Evolutionary conservation across 768 basidiomycete genomes (phyloP).

Genomic region (Mycena maculata): DNA sequence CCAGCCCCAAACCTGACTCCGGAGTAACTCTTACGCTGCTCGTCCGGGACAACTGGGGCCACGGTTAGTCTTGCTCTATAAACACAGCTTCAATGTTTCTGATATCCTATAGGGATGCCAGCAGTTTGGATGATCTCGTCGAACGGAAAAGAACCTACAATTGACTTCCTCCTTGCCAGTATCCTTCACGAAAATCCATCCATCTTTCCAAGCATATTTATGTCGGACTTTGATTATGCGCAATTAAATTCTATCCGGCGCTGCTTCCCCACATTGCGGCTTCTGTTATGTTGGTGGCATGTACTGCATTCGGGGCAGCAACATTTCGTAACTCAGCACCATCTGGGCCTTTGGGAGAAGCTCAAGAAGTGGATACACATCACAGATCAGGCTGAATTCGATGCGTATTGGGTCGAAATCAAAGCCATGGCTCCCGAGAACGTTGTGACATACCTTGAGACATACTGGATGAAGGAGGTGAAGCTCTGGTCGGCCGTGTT

Average conservation of each 20-base stretch:
- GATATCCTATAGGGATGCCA: conserved; percentile 23
- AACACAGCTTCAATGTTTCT: too few species aligned
- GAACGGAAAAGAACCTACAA: conserved; percentile 34
- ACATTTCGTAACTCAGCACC: conserved; percentile 22
- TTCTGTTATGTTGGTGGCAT: conserved; percentile 44
- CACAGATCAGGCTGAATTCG: conserved; percentile 6
- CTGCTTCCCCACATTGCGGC: not conserved
- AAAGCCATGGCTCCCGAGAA: not conserved
- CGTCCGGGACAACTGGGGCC: too few species aligned
- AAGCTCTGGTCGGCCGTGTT: conserved; percentile 13
- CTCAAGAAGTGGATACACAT: conserved; percentile 39
- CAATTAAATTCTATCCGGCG: conserved; percentile 1
- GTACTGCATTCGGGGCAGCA: conserved; percentile 46
- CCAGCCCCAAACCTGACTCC: too few species aligned
- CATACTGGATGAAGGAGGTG: conserved; percentile 31
- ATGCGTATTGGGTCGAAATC: not conserved
- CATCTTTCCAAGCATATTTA: not conserved
- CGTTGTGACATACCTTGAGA: conserved; percentile 23
- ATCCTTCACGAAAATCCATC: not conserved
- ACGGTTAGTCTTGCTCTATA: too few species aligned
- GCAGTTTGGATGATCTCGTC: conserved; percentile 37
- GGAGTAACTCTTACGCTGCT: too few species aligned
- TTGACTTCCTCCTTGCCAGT: not conserved
- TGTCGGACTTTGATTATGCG: conserved; percentile 16
- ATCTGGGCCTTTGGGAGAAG: conserved; percentile 35